Evolutionary conservation across 169 alveolate species (phyloP), one percentile per base, ranked within the genome.

Genomic region (Cryptosporidium viatorum): DNA sequence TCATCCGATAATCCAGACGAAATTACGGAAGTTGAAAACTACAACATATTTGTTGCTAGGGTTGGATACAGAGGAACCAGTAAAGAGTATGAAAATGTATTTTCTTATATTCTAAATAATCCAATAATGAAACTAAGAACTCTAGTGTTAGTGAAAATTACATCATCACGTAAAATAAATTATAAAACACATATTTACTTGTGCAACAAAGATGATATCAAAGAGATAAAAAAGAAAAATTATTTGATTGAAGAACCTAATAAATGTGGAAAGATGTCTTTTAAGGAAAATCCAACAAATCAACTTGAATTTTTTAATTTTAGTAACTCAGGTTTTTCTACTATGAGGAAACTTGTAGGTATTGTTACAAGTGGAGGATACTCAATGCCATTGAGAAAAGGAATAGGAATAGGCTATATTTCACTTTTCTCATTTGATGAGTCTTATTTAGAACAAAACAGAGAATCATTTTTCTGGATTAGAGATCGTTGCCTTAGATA

Each of bases 351-450:
- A 62, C 74, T 80, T 41, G 89, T 80, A 5, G 89, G 89, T 16
- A 73, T 80, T 60, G 89, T 80, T 14, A 55, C 74, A 0, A 80
- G 75, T 29, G 89, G 89, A 23, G 89, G 89, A 3, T 80, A 60
- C 31, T 80, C 89, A 9, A 80, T 80, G 89, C 5, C 12, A 31
- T 7, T 37, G 29, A 41, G 89, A 39, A 62, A 26, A 23, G 89
- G 89, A 31, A 59, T 80, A 31, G 89, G 89, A 9, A 62, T 80
- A 31, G 89, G 89, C 8, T 80, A 59, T 39, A 80, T 80, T 80
- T 80, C 89, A 45, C 43, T 45, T 26, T 26, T 18, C 29, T 80
- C 89, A 23, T 65, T 60, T 33, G 35, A 41, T 21, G 37, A 62
- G 9, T 80, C 89, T 26, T 58, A 29, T 18, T 29, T 37, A 26